Conservation (phyloP, 176 grass and related monocot genomes). For the Eremochloa ophiuroides region DNA sequence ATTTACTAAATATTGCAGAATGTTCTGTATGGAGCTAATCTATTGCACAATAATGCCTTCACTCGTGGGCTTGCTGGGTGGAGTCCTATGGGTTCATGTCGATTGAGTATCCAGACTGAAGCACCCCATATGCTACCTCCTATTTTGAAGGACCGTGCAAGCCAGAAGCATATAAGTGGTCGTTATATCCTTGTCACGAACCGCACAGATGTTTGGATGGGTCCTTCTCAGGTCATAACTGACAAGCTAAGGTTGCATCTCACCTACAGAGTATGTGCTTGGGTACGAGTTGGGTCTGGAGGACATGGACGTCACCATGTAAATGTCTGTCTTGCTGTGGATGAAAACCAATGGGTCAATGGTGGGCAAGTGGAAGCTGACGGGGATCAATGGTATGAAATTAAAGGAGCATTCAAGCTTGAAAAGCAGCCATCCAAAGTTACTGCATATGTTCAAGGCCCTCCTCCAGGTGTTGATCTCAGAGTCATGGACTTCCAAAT, state of each 20-base stretch:
- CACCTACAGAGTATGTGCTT: slow-evolving; percentile 81
- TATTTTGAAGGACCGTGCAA: slow-evolving; percentile 24
- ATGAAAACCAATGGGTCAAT: slow-evolving; percentile 64
- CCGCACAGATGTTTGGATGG: slow-evolving; percentile 91
- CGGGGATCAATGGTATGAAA: slow-evolving; percentile 65
- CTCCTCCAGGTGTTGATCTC: slow-evolving; percentile 60
- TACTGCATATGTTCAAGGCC: slow-evolving; percentile 62
- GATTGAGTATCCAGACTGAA: slow-evolving; percentile 57
- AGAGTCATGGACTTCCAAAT: slow-evolving; percentile 63
- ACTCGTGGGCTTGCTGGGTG: slow-evolving; percentile 61
- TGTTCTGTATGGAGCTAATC: slow-evolving; percentile 47
- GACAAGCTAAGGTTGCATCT: slow-evolving; percentile 72
- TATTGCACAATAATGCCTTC: slow-evolving; percentile 65
- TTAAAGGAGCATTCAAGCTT: slow-evolving; percentile 75
- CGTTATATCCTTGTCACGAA: slow-evolving; percentile 56
- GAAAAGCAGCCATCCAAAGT: slow-evolving; percentile 66
- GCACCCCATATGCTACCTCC: slow-evolving; percentile 48
- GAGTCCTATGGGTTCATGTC: slow-evolving; percentile 87
- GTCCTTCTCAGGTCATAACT: slow-evolving; percentile 90
- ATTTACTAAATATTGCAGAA: slow-evolving; percentile 58
- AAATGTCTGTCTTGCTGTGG: slow-evolving; percentile 80
- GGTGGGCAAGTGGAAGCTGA: slow-evolving; percentile 58
- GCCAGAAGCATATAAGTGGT: slow-evolving; percentile 42
- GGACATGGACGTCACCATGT: slow-evolving; percentile 59
- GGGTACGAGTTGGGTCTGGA: slow-evolving; percentile 69